Percentiles rank a stretch among this genome's conserved stretches.
phyloP scores from a whole-genome alignment of 2,329 filamentous ascomycete genomes.

The Capronia coronata region DNA sequence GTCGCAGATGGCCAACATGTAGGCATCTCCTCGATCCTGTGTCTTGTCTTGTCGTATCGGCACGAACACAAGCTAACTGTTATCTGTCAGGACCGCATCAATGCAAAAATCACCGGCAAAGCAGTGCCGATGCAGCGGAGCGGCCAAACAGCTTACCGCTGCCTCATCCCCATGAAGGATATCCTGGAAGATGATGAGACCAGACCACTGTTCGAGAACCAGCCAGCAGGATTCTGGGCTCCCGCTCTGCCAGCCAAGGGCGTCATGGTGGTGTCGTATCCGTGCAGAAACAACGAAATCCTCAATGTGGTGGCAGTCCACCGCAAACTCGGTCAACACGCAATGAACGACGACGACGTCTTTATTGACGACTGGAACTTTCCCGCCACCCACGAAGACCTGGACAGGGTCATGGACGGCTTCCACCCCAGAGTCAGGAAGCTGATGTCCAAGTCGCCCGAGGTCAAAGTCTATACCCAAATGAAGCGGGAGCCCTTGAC shows the following conservation, averaged over 20 bases:
- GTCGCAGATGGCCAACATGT: slow-evolving; percentile 33
- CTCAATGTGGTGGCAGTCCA: slow-evolving; percentile 27
- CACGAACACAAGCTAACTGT: slow-evolving; percentile 16
- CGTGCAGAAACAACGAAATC: slow-evolving; percentile 26
- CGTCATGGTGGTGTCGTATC: slow-evolving; percentile 29
- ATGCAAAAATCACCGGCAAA: slow-evolving; percentile 26
- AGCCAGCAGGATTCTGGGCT: slow-evolving; percentile 28
- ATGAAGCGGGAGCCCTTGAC: slow-evolving; percentile 26
- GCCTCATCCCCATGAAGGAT: slow-evolving; percentile 28
- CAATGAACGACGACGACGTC: slow-evolving; percentile 22
- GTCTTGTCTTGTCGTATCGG: slow-evolving; percentile 17
- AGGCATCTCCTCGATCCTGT: slow-evolving; percentile 9
- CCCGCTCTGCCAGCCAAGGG: slow-evolving; percentile 26
- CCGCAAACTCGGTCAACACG: slow-evolving; percentile 23
- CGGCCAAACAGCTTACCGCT: slow-evolving; percentile 28
- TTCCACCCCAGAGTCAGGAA: slow-evolving; percentile 27
- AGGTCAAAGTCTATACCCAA: slow-evolving; percentile 28
- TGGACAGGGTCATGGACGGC: slow-evolving; percentile 25
- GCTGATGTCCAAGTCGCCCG: slow-evolving; percentile 25
- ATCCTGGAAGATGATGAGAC: slow-evolving; percentile 26
- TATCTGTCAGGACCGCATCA: slow-evolving; percentile 21
- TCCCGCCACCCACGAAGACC: slow-evolving; percentile 26
- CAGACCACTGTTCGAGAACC: slow-evolving; percentile 24
- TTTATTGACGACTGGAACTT: slow-evolving; percentile 29
- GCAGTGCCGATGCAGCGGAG: slow-evolving; percentile 26